These are phyloP conservation scores for Draba incana DNA, from an alignment of 345 rosid species.

Conservation along the genomic window DNA sequence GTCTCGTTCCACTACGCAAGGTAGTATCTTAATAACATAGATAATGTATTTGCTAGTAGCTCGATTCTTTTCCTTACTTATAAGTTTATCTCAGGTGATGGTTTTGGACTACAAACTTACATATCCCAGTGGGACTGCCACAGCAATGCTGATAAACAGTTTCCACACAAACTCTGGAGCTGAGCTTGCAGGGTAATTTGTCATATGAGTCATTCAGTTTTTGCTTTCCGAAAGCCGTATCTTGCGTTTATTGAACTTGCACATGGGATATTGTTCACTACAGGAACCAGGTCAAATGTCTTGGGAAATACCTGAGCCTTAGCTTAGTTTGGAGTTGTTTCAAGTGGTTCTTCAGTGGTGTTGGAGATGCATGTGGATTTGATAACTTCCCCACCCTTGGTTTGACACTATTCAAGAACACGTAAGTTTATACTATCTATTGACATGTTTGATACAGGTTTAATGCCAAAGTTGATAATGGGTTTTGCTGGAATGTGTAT, in stretches of 20 bases:
- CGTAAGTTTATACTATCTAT: slow-evolving; percentile 55
- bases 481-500: neutral
- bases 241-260: neutral
- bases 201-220: neutral
- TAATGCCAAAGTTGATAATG: neutral
- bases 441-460: neutral
- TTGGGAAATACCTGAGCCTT: slow-evolving; percentile 86
- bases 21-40: slow-evolving; percentile 37
- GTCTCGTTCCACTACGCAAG: slow-evolving; percentile 92
- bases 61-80: neutral
- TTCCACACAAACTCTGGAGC: slow-evolving; percentile 88
- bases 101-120: slow-evolving; percentile 89
- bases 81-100: slow-evolving; percentile 63
- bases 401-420: slow-evolving; percentile 72
- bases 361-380: slow-evolving; percentile 92
- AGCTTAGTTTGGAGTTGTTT: slow-evolving; percentile 95
- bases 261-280: slow-evolving; percentile 23
- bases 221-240: neutral
- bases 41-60: too few relatives aligned
- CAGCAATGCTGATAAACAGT: slow-evolving; percentile 93
- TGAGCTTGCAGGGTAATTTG: slow-evolving; percentile 82
- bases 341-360: slow-evolving; percentile 97
- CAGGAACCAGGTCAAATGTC: slow-evolving; percentile 89
- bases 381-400: slow-evolving; percentile 94
- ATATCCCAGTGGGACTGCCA: slow-evolving; percentile 96